Evolutionary conservation across 2,329 filamentous ascomycete genomes (phyloP), one percentile per base, ranked within the genome.

Genomic region (Cephalotrichum gorgonifer): DNA sequence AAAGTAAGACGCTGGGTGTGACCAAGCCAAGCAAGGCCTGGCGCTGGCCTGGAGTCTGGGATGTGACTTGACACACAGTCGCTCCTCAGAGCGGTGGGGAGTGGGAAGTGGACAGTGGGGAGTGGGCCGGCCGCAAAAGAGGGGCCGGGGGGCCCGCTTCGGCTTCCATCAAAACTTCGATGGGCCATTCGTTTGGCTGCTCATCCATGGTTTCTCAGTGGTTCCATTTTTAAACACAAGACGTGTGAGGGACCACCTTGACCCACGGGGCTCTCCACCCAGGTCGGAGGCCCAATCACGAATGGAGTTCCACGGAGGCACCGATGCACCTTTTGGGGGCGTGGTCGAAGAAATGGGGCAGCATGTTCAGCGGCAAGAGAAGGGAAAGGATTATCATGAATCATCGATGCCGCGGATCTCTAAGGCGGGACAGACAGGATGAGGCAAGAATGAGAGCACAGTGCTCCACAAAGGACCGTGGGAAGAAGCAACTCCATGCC

Each of bases 91-190:
- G 17, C n/a, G 35, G 35, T 39, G 35, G 35, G 17, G 35, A 39
- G 7, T 20, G n/a, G 35, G 9, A n/a, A n/a, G n/a, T n/a, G n/a
- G n/a, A n/a, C n/a, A n/a, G n/a, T n/a, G n/a, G n/a, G n/a, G n/a
- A n/a, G n/a, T n/a, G n/a, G n/a, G n/a, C n/a, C n/a, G n/a, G n/a
- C n/a, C n/a, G n/a, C n/a, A n/a, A n/a, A n/a, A n/a, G n/a, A n/a
- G 17, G 6, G 17, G 17, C 12, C n/a, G 35, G 22, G 35, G 12
- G 41, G 25, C 5, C 25, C 25, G 46, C 35, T 23, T 39, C 46
- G 46, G 38, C 46, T 43, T 48, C 46, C 46, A 48, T 48, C 35
- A 41, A 48, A 41, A 17, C 46, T 48, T 48, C 46, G 23, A 48
- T 25, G 38, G 14, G 26, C 25, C 31, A 11, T 25, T 38, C 22